Percentiles rank a stretch among this genome's conserved stretches.
These are phyloP conservation scores for Phytophthora syringae DNA, from an alignment of 352 stramenopile genomes.

Conservation along the genomic window DNA sequence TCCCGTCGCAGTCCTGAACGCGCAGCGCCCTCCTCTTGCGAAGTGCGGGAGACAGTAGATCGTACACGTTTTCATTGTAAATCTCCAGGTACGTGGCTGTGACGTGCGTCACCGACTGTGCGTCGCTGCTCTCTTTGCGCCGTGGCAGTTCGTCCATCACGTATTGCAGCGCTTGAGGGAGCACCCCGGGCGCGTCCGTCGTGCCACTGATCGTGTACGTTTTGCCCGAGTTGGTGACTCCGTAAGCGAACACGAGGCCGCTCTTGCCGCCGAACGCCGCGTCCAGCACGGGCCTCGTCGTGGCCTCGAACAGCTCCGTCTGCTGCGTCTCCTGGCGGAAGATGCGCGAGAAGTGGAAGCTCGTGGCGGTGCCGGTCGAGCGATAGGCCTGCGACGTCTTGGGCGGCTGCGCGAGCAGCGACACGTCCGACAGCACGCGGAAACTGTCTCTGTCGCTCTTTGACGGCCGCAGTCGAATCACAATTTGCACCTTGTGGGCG, in stretches of 20 bases:
- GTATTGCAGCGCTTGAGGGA: slow-evolving; percentile 81
- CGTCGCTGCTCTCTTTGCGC: slow-evolving; percentile 51
- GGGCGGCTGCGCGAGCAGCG: slow-evolving; percentile 68
- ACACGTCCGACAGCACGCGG: slow-evolving; percentile 67
- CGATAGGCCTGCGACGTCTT: slow-evolving; percentile 81
- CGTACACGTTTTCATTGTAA: slow-evolving; percentile 99
- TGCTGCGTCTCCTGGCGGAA: slow-evolving; percentile 85
- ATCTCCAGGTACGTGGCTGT: slow-evolving; percentile 97
- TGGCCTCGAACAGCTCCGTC: slow-evolving; percentile 91
- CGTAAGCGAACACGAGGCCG: slow-evolving; percentile 97
- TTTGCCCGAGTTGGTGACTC: slow-evolving; percentile 99
- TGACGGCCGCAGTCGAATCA: slow-evolving; percentile 73
- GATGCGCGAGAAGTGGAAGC: slow-evolving; percentile 88
- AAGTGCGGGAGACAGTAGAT: slow-evolving; percentile 86
- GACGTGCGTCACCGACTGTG: slow-evolving; percentile 48
- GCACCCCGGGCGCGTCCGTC: slow-evolving; percentile 72
- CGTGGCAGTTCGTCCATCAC: slow-evolving; percentile 71
- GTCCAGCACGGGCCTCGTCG: slow-evolving; percentile 91
- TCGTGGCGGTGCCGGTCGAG: slow-evolving; percentile 75
- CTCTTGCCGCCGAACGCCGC: slow-evolving; percentile 86
- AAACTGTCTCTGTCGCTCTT: slow-evolving; percentile 40
- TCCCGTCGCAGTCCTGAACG: slow-evolving; percentile 87
- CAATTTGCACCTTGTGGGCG: slow-evolving; percentile 52
- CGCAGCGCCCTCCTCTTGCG: slow-evolving; percentile 68
- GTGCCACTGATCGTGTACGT: slow-evolving; percentile 98